Evolutionary conservation across 2,329 filamentous ascomycete genomes (phyloP).

Genomic region (Aureobasidium sp.): DNA sequence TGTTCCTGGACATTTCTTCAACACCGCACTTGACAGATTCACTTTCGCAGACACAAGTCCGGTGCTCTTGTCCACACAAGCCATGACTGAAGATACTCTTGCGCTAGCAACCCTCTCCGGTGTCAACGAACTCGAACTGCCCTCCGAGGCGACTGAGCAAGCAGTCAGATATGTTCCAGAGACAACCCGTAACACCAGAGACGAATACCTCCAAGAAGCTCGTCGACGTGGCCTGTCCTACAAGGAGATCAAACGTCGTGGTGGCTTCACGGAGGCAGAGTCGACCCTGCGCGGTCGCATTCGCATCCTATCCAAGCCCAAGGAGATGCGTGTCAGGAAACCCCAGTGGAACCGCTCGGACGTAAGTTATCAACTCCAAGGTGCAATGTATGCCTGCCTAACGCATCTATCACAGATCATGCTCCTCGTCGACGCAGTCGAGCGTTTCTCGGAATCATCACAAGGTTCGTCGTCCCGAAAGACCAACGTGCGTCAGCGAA

Average conservation of each 20-base stretch:
- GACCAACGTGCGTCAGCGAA: neutral
- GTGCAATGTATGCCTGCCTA: neutral
- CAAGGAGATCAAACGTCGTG: constrained; percentile 49
- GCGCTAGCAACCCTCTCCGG: neutral
- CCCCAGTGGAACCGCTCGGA: constrained; percentile 56
- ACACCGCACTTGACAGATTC: constrained; percentile 1
- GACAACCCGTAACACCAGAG: constrained; percentile 15
- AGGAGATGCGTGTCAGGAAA: constrained; percentile 53
- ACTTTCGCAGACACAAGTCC: neutral
- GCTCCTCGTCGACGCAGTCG: constrained; percentile 13
- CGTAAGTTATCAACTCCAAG: constrained; percentile 40
- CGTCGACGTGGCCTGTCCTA: constrained; percentile 54
- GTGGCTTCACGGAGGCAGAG: constrained; percentile 55
- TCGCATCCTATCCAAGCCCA: constrained; percentile 55
- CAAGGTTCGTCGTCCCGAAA: constrained; percentile 14
- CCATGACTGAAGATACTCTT: neutral
- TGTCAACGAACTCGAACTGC: neutral
- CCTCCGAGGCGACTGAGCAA: neutral
- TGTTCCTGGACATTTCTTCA: constrained; percentile 2
- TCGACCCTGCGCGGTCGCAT: constrained; percentile 63
- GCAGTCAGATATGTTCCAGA: neutral
- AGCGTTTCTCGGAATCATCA: constrained; percentile 16
- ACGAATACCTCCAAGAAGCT: constrained; percentile 39
- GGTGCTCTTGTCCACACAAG: neutral
- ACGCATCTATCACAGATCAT: constrained; percentile 18